Conservation (phyloP, 176 grass and related monocot genomes). For the Carex kokanica region DNA sequence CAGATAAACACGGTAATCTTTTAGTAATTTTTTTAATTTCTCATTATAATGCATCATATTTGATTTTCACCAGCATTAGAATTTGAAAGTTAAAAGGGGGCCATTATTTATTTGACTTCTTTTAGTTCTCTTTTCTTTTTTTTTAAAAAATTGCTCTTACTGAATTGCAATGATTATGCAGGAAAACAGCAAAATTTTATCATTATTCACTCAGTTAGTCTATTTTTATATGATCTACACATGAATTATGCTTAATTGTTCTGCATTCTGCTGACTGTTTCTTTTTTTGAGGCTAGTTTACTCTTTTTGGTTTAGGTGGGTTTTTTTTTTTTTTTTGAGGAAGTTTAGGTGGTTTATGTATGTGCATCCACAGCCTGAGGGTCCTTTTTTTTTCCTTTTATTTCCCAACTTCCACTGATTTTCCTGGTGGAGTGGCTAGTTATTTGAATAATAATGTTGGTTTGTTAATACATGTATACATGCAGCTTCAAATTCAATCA, state of each 20-base stretch:
- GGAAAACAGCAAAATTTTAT: not conserved
- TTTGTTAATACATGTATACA: not conserved
- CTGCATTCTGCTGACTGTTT: not conserved
- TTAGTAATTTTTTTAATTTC: not conserved
- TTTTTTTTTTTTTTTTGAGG: too few species aligned
- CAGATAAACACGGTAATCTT: slow-evolving; percentile 8
- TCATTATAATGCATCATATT: not conserved
- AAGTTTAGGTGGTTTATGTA: not conserved
- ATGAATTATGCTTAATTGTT: not conserved
- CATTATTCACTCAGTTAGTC: not conserved
- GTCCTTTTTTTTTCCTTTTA: too few species aligned
- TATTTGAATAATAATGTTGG: not conserved
- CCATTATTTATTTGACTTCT: not conserved
- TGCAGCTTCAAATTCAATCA: slow-evolving; percentile 35
- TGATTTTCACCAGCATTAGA: not conserved
- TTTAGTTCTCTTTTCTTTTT: not conserved
- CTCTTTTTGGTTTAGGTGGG: not conserved
- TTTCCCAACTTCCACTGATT: not conserved
- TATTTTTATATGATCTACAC: not conserved
- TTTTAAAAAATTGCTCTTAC: not conserved
- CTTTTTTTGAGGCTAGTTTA: not conserved
- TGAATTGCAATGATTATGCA: not conserved
- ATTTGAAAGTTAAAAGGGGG: not conserved
- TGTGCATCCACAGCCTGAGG: not conserved
- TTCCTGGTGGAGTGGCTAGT: not conserved